These are phyloP conservation scores for Trametes cubensis DNA, from an alignment of 768 basidiomycete species.

Conservation along the genomic window DNA sequence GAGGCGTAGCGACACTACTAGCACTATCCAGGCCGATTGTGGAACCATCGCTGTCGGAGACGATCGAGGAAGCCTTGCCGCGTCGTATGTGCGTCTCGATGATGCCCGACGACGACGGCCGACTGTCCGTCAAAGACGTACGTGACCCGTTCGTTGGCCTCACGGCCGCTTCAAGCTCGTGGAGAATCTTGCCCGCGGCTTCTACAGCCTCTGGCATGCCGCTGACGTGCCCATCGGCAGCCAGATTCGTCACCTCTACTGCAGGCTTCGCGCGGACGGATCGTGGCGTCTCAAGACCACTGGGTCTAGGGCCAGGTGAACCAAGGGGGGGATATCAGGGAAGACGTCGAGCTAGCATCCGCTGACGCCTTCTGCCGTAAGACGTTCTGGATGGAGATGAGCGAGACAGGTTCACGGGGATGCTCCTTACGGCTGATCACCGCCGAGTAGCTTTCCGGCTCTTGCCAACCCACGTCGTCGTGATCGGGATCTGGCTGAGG, in stretches of 20 bases:
- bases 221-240: constrained; percentile 53
- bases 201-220: constrained; percentile 39
- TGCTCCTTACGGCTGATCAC: constrained; percentile 66
- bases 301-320: constrained; percentile 21
- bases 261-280: constrained; percentile 61
- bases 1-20: constrained; percentile 15
- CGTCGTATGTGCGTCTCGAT: constrained; percentile 42
- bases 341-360: constrained; percentile 34
- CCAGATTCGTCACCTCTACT: constrained; percentile 53
- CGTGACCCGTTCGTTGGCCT: constrained; percentile 30
- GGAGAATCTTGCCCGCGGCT: constrained; percentile 48
- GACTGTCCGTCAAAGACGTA: constrained; percentile 18
- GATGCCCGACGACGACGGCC: constrained; percentile 30
- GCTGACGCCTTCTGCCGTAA: constrained; percentile 54
- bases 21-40: constrained; percentile 31
- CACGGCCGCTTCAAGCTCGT: constrained; percentile 43
- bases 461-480: constrained; percentile 60
- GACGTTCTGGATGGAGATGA: constrained; percentile 61
- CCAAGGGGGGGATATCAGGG: constrained; percentile 27
- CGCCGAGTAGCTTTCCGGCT: constrained; percentile 61
- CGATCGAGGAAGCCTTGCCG: constrained; percentile 44
- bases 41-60: constrained; percentile 47
- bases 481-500: constrained; percentile 59
- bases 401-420: constrained; percentile 57
- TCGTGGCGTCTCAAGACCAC: constrained; percentile 35